Conservation (phyloP, 176 grass and related monocot species). For the Sorghum bicolor region Sorghum_bicolor_NCBIv3 NC_012875.2:8038001-8038500, state of each 20-base stretch:
- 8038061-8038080: neutral
- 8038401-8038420: neutral
- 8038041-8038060: neutral
- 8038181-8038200: conserved; percentile 78
- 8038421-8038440: neutral
- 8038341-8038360: neutral
- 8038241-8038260: conserved; percentile 20
- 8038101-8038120: conserved; percentile 17
- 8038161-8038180: conserved; percentile 82
- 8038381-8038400: neutral
- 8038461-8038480: neutral
- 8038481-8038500: neutral
- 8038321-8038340: conserved; percentile 8
- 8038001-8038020: neutral
- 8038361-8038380: neutral
- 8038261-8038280: conserved; percentile 3
- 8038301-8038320: neutral
- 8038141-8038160: conserved; percentile 61
- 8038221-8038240: conserved; percentile 89
- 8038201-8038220: conserved; percentile 93
- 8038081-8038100: conserved; percentile 1
- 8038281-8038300: neutral
- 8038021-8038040: neutral
- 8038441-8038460: neutral
- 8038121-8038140: neutral